Evolutionary conservation across 2,329 filamentous ascomycete species (phyloP), one percentile per base, ranked within the genome.

Genomic region (Fonsecaea multimorphosa): DNA sequence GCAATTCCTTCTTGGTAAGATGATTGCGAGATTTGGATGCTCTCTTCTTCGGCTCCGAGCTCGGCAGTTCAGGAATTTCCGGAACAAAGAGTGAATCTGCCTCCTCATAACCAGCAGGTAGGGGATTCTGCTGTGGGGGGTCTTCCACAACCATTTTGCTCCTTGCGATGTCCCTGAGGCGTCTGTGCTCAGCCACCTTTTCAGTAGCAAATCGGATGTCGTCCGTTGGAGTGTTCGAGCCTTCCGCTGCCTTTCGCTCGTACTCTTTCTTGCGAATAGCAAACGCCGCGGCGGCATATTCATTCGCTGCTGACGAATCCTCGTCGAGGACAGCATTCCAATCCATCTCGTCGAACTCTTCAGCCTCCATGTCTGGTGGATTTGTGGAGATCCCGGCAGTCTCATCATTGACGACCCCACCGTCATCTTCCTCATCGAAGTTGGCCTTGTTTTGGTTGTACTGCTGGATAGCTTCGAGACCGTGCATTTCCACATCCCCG

Each of bases 51-150:
- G 34, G 40, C 14, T 27, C 27, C 4, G 36, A 27, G 27, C 44
- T 44, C 1, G 58, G 61, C 6, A 11, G 19, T 12, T 46, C 32
- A 7, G 62, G 62, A 9, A 44, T 3, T 34, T 71, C 67, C 1
- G 69, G 67, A 56, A 69, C 49, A 56, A 70, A 70, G 5, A 70
- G 49, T 4, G 63, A 59, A 14, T 71, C 58, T 44, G 64, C 63
- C 34, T 66, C 69, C 34, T 51, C 53, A 36, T 66, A 64, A 27
- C 31, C 65, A 9, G 64, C 14, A 27, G 64, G 58, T 11, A 58
- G 52, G 8, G 27, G 24, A 12, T 53, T 19, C 32, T 36, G 54
- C 36, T 51, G 24, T 6, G 29, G 29, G 19, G 40, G 4, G 9
- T 63, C 63, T 31, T 63, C 60, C 29, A 57, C 32, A 2, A 32